Base-by-base conservation (phyloP, 2,329 filamentous ascomycete species). In the Diaporthe capsici region DNA sequence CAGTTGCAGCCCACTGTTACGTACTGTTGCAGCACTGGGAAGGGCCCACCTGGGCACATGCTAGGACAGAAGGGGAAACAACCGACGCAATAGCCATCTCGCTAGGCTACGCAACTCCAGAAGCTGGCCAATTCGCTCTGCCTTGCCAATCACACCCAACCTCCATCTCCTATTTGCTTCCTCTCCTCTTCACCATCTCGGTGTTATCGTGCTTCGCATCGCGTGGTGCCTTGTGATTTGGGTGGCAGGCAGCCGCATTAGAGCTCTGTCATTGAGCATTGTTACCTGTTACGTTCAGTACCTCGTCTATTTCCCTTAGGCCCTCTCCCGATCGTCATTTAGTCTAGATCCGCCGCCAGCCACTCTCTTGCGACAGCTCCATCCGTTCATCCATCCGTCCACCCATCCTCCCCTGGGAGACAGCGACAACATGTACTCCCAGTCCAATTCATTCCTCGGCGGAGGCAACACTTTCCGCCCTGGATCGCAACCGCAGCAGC, bases 391-490 rank as follows among this genome's bases (percentile, higher is more conserved):
- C 44, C 10, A 39, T 39, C 49, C 49, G 44, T 22, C 49, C 65
- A 53, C 47, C 42, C 70, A 37, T 61, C 70, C 31, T 73, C 57
- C n/a, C 47, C 34, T 53, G 49, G 73, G 51, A 63, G 70, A 53
- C 63, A 42, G 42, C 55, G 75, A 67, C 78, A 77, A 82, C 85
- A 98, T 98, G 96, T 98, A 95, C 87, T 97, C 95, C 79, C 95
- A 93, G 84, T 94, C 95, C 79, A 97, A 94, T 88, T 93, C 94
- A 78, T 98, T 93, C 85, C 87, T 98, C 81, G 95, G 95, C 85
- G 94, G 92, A 86, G 91, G 90, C 84, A 95, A 93, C 83, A 93
- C 89, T 87, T 91, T 93, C 83, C 94, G 92, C 76, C 94, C 94
- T 72, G 90, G 91, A 78, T 71, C 71, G 44, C 88, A 88, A 78